These are phyloP conservation scores for Trichoderma guizhouense DNA, from an alignment of 2,329 filamentous ascomycete species.

Conservation along the genomic window DNA sequence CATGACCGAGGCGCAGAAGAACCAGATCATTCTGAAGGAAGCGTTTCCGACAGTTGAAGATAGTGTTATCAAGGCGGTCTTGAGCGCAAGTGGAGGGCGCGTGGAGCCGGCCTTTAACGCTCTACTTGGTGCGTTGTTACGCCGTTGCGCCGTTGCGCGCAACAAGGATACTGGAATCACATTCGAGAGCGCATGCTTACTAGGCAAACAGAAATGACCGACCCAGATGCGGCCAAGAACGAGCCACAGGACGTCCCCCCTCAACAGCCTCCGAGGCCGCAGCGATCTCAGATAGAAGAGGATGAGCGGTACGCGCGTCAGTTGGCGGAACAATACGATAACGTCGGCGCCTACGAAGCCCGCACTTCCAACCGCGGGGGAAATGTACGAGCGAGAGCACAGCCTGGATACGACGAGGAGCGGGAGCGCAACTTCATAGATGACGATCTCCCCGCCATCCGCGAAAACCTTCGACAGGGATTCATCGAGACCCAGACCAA, in stretches of 20 bases:
- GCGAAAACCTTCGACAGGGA: conserved; percentile 88
- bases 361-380: conserved; percentile 48
- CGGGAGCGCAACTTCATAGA: conserved; percentile 90
- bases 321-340: conserved; percentile 86
- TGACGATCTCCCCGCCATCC: conserved; percentile 90
- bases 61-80: conserved; percentile 79
- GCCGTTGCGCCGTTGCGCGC: background rate
- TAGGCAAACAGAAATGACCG: conserved; percentile 63
- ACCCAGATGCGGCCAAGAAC: conserved; percentile 63
- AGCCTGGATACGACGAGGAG: conserved; percentile 28
- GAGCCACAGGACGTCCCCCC: conserved; percentile 58
- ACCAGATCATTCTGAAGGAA: conserved; percentile 83
- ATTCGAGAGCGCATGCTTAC: conserved; percentile 19
- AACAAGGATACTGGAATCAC: background rate
- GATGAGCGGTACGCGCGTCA: conserved; percentile 91
- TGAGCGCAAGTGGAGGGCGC: conserved; percentile 79
- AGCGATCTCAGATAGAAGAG: conserved; percentile 76
- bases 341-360: conserved; percentile 54
- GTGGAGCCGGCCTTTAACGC: conserved; percentile 96
- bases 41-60: conserved; percentile 84
- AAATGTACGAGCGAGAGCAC: conserved; percentile 36
- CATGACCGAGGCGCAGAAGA: conserved; percentile 75
- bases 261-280: conserved; percentile 77
- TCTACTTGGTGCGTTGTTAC: conserved; percentile 61
- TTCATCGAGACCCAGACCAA: conserved; percentile 92